Evolutionary conservation across 2,329 filamentous ascomycete species (phyloP).

Genomic region (Ceratocystis cubensis): DNA sequence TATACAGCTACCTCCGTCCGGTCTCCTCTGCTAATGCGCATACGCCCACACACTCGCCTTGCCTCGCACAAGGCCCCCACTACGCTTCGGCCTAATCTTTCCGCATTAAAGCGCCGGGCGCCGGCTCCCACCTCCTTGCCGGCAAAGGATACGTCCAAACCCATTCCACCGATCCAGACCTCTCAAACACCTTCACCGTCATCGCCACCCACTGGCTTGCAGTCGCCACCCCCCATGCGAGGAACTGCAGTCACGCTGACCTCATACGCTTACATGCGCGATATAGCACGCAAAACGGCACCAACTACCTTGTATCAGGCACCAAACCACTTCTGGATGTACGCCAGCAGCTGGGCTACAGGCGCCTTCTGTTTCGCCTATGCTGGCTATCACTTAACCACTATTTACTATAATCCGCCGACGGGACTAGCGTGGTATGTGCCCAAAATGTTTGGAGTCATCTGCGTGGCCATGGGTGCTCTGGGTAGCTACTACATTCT

Average conservation of each 20-base stretch:
- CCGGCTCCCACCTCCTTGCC: neutral
- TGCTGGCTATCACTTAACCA: slow-evolving; percentile 39
- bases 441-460: slow-evolving; percentile 41
- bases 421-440: slow-evolving; percentile 45
- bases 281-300: slow-evolving; percentile 42
- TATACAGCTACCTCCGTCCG: neutral
- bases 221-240: slow-evolving; percentile 19
- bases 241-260: slow-evolving; percentile 21
- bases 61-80: slow-evolving; percentile 16
- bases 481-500: slow-evolving; percentile 49
- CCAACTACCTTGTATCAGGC: slow-evolving; percentile 52
- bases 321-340: slow-evolving; percentile 51
- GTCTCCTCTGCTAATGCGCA: neutral
- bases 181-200: neutral
- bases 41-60: slow-evolving; percentile 6
- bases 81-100: slow-evolving; percentile 14
- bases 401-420: slow-evolving; percentile 38
- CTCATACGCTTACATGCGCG: slow-evolving; percentile 38
- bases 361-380: slow-evolving; percentile 42
- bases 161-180: slow-evolving; percentile 15
- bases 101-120: slow-evolving; percentile 18
- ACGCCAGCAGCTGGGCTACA: slow-evolving; percentile 46
- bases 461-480: slow-evolving; percentile 46
- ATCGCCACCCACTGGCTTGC: neutral
- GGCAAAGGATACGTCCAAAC: slow-evolving; percentile 7